phyloP scores from a whole-genome alignment of 805 yeast species.

The Kockiozyma suomiensis region DNA sequence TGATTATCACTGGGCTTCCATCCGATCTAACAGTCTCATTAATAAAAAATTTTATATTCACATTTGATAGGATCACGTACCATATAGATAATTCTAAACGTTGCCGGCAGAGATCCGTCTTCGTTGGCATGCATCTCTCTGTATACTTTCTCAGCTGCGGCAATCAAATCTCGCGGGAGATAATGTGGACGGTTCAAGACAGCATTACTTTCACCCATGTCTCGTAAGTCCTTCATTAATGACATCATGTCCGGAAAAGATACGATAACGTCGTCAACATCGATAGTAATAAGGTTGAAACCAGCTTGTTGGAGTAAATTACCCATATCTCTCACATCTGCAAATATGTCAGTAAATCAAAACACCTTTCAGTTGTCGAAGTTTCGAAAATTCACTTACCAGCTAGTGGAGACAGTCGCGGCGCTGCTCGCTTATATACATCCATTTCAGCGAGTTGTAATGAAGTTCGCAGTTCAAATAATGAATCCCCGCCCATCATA shows the following conservation, averaged over 20 bases:
- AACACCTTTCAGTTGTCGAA: neutral
- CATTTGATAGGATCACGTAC: neutral
- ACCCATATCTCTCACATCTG: conserved; percentile 73
- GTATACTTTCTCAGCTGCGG: conserved; percentile 80
- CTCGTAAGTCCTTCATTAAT: conserved; percentile 68
- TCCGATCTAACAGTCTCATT: conserved; percentile 53
- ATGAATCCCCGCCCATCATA: conserved; percentile 80
- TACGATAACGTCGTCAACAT: conserved; percentile 79
- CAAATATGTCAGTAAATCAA: neutral
- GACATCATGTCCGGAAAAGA: conserved; percentile 73
- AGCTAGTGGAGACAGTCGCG: conserved; percentile 79
- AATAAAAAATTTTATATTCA: neutral
- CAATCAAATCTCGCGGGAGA: conserved; percentile 62
- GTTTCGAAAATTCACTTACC: conserved; percentile 6
- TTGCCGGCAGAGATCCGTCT: conserved; percentile 65
- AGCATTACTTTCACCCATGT: conserved; percentile 86
- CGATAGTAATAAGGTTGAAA: conserved; percentile 78
- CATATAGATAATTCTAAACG: conserved; percentile 77
- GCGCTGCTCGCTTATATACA: conserved; percentile 75
- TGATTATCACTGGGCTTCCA: conserved; percentile 77
- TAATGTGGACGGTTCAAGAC: conserved; percentile 46
- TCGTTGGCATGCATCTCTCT: conserved; percentile 64
- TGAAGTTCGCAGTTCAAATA: conserved; percentile 79
- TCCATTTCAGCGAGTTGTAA: conserved; percentile 83
- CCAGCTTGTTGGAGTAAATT: conserved; percentile 71